phyloP scores from a whole-genome alignment of 768 basidiomycete species.

The Suillus brevipes region DNA sequence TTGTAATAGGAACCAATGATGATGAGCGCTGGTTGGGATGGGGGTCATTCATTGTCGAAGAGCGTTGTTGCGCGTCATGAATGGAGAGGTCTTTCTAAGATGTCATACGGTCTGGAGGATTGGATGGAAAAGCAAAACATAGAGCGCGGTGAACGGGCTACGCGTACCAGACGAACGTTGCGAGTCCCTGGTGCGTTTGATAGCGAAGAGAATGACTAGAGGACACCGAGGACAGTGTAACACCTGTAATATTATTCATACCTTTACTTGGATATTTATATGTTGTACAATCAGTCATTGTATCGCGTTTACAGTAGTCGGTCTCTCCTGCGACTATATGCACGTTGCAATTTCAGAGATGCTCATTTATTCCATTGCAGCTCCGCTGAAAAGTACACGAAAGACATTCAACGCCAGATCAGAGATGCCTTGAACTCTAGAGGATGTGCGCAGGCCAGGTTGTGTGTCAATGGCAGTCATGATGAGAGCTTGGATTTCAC shows the following conservation, averaged over 20 bases:
- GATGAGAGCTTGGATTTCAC: neutral
- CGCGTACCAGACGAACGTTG: slow-evolving; percentile 11
- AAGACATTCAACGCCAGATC: neutral
- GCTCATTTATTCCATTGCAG: neutral
- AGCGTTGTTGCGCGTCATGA: slow-evolving; percentile 90
- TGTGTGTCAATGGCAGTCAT: neutral
- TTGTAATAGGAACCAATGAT: slow-evolving; percentile 73
- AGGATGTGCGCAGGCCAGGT: neutral
- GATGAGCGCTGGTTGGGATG: slow-evolving; percentile 92
- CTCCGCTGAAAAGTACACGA: neutral
- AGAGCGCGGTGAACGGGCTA: slow-evolving; percentile 33
- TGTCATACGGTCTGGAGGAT: slow-evolving; percentile 66
- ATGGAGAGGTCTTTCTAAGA: slow-evolving; percentile 90
- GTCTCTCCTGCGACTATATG: neutral
- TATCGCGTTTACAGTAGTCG: neutral
- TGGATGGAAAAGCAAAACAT: slow-evolving; percentile 58
- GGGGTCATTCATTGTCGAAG: slow-evolving; percentile 33
- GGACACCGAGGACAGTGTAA: neutral
- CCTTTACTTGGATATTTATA: neutral
- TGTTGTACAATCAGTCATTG: neutral
- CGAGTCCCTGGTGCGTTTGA: slow-evolving; percentile 32
- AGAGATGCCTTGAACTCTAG: neutral
- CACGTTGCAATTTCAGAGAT: neutral
- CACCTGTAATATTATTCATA: neutral
- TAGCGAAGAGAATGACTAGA: slow-evolving; percentile 18